Evolutionary conservation across 2,329 filamentous ascomycete genomes (phyloP), one percentile per base, ranked within the genome.

Genomic region (Coniella lustricola): DNA sequence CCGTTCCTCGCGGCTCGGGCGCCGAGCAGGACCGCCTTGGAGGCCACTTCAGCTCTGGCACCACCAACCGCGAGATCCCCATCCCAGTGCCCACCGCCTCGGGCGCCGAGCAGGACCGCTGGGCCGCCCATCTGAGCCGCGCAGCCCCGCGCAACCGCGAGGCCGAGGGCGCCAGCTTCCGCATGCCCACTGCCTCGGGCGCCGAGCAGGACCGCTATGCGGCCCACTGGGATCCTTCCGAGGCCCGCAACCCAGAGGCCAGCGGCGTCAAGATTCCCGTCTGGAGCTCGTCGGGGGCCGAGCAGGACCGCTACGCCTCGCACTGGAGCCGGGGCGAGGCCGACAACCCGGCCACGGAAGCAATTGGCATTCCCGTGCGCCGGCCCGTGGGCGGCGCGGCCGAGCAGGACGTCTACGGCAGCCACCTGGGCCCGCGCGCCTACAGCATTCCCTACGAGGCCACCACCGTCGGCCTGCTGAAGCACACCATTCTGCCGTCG

Each of bases 401-500:
- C 3, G 44, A 53, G 36, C 51, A 53, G 21, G 48, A 53, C 2
- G 31, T 48, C 38, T 57, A 55, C 13, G 45, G 37, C 31, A 37
- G 38, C 29, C 55, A 51, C 20, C 50, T 57, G 32, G 48, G 13
- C 35, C 44, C 44, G 22, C 43, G 41, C 21, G 39, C 25, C 37
- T 57, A 36, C 34, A 52, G 13, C 18, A 50, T 18, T 34, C 54
- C 41, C 32, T 52, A 10, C 36, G 55, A 42, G 16, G 20, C 37
- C 4, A 53, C 48, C 8, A 31, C 51, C 1, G 60, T 79, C 7
- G 76, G 76, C 9, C 73, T 81, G 41, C 56, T 80, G 18, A 71
- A 70, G 54, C 69, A 74, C 16, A 74, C 74, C 3, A 60, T 81
- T 3, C 64, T 77, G 3, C 77, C 78, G 0, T 79, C 76, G 0